A percentile compares a stretch with the other conserved stretches of the same genome.
Evolutionary conservation across 1,139 yeast genomes (phyloP).

Genomic region (Casaregolazyma lundiana): DNA sequence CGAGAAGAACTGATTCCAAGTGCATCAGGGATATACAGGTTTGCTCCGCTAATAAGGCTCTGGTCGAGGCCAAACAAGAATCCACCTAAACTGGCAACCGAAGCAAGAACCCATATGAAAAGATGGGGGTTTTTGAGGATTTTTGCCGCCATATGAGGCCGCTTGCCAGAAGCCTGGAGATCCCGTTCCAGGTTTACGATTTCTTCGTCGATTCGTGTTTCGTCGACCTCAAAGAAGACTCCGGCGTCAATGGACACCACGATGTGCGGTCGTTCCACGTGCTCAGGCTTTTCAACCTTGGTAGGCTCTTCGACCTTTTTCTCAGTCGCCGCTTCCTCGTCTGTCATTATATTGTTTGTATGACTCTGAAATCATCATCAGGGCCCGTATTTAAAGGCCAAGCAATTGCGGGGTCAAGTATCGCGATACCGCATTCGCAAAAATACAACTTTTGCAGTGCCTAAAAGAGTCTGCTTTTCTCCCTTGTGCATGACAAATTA

Average conservation of each 20-base stretch:
- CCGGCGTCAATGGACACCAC: slow-evolving; percentile 16
- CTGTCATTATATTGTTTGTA: too few species aligned
- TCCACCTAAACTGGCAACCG: slow-evolving; percentile 69
- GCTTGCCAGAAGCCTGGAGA: slow-evolving; percentile 9
- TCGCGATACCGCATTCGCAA: too few species aligned
- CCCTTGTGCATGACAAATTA: too few species aligned
- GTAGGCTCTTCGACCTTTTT: background rate
- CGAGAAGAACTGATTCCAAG: slow-evolving; percentile 50
- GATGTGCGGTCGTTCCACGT: background rate
- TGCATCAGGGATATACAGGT: slow-evolving; percentile 56
- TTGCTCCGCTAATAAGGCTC: slow-evolving; percentile 66
- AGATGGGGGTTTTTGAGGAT: slow-evolving; percentile 10
- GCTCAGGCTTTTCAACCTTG: background rate
- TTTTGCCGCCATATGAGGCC: slow-evolving; percentile 12
- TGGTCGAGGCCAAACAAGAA: slow-evolving; percentile 82
- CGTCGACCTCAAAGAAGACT: slow-evolving; percentile 13
- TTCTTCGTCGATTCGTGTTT: slow-evolving; percentile 11
- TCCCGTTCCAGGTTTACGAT: slow-evolving; percentile 12
- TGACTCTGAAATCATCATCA: slow-evolving; percentile 11
- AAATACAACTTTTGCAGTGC: too few species aligned
- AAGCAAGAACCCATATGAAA: slow-evolving; percentile 14
- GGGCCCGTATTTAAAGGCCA: too few species aligned
- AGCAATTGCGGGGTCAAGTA: too few species aligned
- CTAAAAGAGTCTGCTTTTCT: too few species aligned
- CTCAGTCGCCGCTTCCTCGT: too few species aligned